Evolutionary conservation across 2,329 filamentous ascomycete genomes (phyloP).

Genomic region (Penicillium sp.): DNA sequence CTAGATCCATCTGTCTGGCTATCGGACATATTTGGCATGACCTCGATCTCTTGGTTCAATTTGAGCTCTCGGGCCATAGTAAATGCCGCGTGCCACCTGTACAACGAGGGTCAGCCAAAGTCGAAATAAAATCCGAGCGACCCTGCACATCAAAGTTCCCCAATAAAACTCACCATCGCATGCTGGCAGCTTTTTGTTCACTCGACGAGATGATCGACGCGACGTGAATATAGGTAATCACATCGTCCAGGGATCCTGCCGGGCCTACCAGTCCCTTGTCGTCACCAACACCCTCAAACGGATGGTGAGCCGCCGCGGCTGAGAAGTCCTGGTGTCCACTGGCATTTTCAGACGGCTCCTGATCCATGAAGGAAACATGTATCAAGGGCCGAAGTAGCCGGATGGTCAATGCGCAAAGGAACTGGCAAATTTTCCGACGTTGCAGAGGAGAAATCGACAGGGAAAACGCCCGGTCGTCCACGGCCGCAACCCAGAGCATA

Average conservation of each 20-base stretch:
- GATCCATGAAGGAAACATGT: conserved; percentile 64
- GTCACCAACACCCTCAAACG: conserved; percentile 60
- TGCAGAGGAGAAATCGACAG: conserved; percentile 81
- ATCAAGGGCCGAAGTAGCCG: conserved; percentile 82
- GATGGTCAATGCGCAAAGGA: conserved; percentile 81
- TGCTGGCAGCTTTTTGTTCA: conserved; percentile 91
- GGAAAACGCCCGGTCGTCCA: conserved; percentile 86
- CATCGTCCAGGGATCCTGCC: conserved; percentile 79
- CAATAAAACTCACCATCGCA: conserved; percentile 65
- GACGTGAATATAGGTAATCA: conserved; percentile 88
- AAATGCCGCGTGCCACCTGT: conserved; percentile 84
- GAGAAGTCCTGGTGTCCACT: conserved; percentile 71
- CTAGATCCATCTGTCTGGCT: conserved; percentile 34
- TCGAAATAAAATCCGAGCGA: not conserved
- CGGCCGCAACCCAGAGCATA: conserved; percentile 96
- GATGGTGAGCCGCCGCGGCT: conserved; percentile 63
- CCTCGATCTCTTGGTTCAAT: conserved; percentile 73
- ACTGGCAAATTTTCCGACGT: conserved; percentile 82
- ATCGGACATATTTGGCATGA: conserved; percentile 31
- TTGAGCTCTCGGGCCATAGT: conserved; percentile 85
- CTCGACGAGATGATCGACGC: conserved; percentile 90
- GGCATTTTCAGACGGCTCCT: conserved; percentile 48
- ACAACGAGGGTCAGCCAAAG: conserved; percentile 3
- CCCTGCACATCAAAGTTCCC: not conserved
- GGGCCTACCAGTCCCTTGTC: conserved; percentile 47